Evolutionary conservation across 192 early-diverging fungal genomes (phyloP).

Genomic region (Chytriomyces hyalinus): DNA sequence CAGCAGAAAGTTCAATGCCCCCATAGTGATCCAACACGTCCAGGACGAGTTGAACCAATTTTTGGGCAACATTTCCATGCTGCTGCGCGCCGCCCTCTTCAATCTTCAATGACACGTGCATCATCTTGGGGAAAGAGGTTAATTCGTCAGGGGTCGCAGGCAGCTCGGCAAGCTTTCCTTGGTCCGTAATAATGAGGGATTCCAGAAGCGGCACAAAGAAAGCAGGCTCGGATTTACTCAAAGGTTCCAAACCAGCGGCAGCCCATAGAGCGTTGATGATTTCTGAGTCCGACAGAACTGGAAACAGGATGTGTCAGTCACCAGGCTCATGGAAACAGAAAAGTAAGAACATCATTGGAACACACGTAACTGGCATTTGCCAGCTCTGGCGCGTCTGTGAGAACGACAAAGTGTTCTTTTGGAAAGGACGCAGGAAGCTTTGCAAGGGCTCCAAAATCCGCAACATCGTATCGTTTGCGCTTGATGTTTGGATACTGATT

Average conservation of each 20-base stretch:
- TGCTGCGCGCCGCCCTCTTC: background rate
- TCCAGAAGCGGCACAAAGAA: constrained; percentile 55
- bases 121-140: constrained; percentile 37
- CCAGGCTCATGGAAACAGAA: background rate
- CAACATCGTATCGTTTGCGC: constrained; percentile 69
- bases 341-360: background rate
- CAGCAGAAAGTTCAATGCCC: constrained; percentile 21
- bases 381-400: constrained; percentile 66
- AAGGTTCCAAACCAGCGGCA: constrained; percentile 44
- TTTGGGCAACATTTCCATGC: background rate
- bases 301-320: background rate
- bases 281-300: constrained; percentile 55
- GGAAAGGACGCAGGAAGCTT: constrained; percentile 38
- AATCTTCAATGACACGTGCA: constrained; percentile 41
- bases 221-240: constrained; percentile 36
- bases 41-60: constrained; percentile 39
- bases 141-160: constrained; percentile 64
- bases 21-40: constrained; percentile 55
- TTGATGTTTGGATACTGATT: constrained; percentile 58
- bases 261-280: constrained; percentile 50
- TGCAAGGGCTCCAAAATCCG: constrained; percentile 44
- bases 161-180: constrained; percentile 48
- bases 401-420: constrained; percentile 49
- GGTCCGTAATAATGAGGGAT: constrained; percentile 64
- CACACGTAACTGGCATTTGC: constrained; percentile 33